Conservation (phyloP, 164 flowering plant species). For the Tetracentron sinense region DNA sequence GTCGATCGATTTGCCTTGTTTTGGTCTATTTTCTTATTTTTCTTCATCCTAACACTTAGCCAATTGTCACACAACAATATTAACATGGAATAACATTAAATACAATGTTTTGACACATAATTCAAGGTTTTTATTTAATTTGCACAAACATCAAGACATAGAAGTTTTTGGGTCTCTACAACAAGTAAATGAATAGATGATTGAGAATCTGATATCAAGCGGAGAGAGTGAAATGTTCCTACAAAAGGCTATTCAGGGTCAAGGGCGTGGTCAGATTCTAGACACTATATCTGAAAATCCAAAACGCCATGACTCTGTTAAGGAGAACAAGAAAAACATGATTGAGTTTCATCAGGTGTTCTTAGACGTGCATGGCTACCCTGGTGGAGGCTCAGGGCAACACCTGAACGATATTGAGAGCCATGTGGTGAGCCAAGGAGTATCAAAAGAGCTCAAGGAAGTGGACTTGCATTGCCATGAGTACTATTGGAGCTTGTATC, state of each 20-base stretch:
- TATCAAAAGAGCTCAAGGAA: constrained; percentile 31
- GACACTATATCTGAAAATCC: constrained; percentile 36
- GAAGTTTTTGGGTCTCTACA: too few relatives aligned
- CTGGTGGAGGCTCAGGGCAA: constrained; percentile 40
- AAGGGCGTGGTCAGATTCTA: constrained; percentile 30
- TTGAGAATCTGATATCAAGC: constrained; percentile 28
- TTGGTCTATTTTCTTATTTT: too few relatives aligned
- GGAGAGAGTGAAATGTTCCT: constrained; percentile 28
- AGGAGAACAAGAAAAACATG: constrained; percentile 34
- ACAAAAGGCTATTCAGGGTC: constrained; percentile 33
- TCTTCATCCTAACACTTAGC: too few relatives aligned
- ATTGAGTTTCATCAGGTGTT: constrained; percentile 39
- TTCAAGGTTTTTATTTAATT: too few relatives aligned
- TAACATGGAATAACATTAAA: too few relatives aligned
- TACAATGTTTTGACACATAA: too few relatives aligned
- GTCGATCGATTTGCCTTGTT: too few relatives aligned
- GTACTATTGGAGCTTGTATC: too few relatives aligned
- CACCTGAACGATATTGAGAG: constrained; percentile 36
- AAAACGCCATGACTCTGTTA: constrained; percentile 33
- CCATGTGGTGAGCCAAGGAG: constrained; percentile 30
- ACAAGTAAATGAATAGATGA: constrained; percentile 23
- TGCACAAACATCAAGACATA: too few relatives aligned
- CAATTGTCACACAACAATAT: too few relatives aligned
- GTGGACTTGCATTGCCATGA: constrained; percentile 31
- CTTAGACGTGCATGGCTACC: constrained; percentile 39